A percentile compares a stretch with the other conserved stretches of the same genome.
These are phyloP conservation scores for Backusella tarrabulga DNA, from an alignment of 192 early-diverging fungal genomes.

Conservation along the genomic window DNA sequence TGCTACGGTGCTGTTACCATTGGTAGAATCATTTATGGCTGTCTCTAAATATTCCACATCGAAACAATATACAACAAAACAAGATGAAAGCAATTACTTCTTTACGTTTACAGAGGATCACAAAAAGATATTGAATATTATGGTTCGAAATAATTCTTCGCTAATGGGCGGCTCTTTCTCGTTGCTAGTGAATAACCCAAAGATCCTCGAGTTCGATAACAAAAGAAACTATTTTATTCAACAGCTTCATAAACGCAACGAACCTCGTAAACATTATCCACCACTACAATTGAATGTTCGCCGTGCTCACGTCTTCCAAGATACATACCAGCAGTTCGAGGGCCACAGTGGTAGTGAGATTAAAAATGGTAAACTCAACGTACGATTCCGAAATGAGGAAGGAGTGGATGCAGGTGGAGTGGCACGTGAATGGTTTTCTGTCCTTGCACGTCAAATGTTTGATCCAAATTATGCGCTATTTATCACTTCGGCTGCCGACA, in stretches of 20 bases:
- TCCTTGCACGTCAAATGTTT: constrained; percentile 95
- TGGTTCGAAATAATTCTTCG: constrained; percentile 95
- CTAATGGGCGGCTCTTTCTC: constrained; percentile 97
- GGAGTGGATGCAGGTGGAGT: constrained; percentile 98
- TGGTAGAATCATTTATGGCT: constrained; percentile 99
- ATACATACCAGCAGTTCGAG: constrained; percentile 92
- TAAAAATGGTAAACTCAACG: constrained; percentile 89
- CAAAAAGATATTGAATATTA: constrained; percentile 93
- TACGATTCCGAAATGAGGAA: constrained; percentile 93
- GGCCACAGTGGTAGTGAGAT: constrained; percentile 88
- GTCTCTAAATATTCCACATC: constrained; percentile 85
- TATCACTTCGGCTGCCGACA: constrained; percentile 91
- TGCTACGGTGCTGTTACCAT: constrained; percentile 86
- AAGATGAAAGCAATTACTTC: constrained; percentile 60
- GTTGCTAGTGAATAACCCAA: constrained; percentile 91
- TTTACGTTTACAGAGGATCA: constrained; percentile 88
- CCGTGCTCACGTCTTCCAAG: constrained; percentile 93
- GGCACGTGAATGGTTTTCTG: constrained; percentile 98
- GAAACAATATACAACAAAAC: constrained; percentile 13
- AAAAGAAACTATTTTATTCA: constrained; percentile 97
- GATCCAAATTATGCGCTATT: constrained; percentile 98
- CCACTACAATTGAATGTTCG: constrained; percentile 86
- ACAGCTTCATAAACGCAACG: constrained; percentile 84
- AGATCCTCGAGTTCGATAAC: constrained; percentile 98
- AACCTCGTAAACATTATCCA: constrained; percentile 58